Conservation (phyloP, 2,329 filamentous ascomycete genomes). For the Pseudocercospora cruenta region DNA sequence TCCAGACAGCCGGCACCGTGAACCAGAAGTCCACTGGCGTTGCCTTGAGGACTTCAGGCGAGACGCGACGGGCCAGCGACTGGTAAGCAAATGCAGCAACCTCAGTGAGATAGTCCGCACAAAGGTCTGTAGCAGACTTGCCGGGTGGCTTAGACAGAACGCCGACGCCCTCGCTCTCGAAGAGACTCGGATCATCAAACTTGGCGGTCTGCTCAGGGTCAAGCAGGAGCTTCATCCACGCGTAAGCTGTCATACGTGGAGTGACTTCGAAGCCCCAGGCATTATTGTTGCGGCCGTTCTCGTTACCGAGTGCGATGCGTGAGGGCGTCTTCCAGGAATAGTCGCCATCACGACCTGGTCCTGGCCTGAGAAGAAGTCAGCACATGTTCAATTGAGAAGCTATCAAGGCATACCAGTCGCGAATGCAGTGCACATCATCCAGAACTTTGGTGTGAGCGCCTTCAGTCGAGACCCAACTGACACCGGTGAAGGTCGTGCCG, state of each 20-base stretch:
- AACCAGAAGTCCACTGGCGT: conserved; percentile 77
- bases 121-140: conserved; percentile 16
- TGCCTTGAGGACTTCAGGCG: conserved; percentile 39
- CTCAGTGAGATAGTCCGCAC: conserved; percentile 19
- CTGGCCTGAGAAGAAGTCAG: too few relatives aligned
- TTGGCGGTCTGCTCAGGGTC: conserved; percentile 10
- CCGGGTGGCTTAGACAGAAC: conserved; percentile 3
- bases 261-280: conserved; percentile 14
- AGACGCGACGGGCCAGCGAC: neutral
- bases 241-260: conserved; percentile 5
- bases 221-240: conserved; percentile 24
- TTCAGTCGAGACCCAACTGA: conserved; percentile 19
- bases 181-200: conserved; percentile 18
- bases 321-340: conserved; percentile 17
- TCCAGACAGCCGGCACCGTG: conserved; percentile 80
- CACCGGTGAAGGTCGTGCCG: conserved; percentile 20
- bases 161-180: conserved; percentile 11
- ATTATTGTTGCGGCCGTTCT: neutral
- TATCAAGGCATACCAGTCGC: too few relatives aligned
- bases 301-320: conserved; percentile 16
- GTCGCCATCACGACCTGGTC: conserved; percentile 6
- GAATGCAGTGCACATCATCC: conserved; percentile 14
- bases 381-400: too few relatives aligned
- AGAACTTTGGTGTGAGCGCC: conserved; percentile 13
- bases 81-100: conserved; percentile 6